Evolutionary conservation across 257 asterid genomes (phyloP), one percentile per base, ranked within the genome.

Genomic region (Cinchona pubescens): DNA sequence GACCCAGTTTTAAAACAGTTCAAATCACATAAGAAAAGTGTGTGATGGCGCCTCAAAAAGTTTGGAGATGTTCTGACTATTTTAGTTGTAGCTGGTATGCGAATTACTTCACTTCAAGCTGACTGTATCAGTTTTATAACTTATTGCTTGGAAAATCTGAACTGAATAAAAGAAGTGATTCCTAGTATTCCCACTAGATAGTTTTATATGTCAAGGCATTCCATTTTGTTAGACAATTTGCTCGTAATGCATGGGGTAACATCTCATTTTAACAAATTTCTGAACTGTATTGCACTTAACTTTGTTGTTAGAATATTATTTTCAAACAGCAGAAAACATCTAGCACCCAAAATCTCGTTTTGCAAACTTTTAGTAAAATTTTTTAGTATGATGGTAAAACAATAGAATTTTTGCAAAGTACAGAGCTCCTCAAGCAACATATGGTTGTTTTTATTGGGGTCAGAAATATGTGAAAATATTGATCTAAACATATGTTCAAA

Each of bases 61-160:
- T 74, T 85, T 3, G 96, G 97, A 79, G 97, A 91, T 78, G 81
- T 78, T 79, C 90, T 89, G 71, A 92, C 97, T 21, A 45, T 92
- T 46, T 77, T 85, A 23, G 90, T 92, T 74, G 93, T 88, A 69
- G 96, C 98, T 59, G 97, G 97, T 91, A 87, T 29, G 85, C 62
- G 69, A 19, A 46, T 76, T 64, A 56, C 77, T 66, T 55, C 74
- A 55, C 48, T 21, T 67, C 43, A 40, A 38, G 15, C 34, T 67
- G 67, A 65, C 59, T 30, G 9, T 63, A 12, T n/a, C 34, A 62
- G n/a, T 61, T 46, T 18, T 40, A 2, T 25, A 18, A 42, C 7
- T 27, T 27, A 58, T 46, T 30, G 14, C 23, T 62, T 46, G 16
- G 46, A 45, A 38, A 25, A 56, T 55, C n/a, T n/a, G n/a, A n/a